phyloP scores from a whole-genome alignment of 169 alveolate species.

The Babesia divergens region DNA sequence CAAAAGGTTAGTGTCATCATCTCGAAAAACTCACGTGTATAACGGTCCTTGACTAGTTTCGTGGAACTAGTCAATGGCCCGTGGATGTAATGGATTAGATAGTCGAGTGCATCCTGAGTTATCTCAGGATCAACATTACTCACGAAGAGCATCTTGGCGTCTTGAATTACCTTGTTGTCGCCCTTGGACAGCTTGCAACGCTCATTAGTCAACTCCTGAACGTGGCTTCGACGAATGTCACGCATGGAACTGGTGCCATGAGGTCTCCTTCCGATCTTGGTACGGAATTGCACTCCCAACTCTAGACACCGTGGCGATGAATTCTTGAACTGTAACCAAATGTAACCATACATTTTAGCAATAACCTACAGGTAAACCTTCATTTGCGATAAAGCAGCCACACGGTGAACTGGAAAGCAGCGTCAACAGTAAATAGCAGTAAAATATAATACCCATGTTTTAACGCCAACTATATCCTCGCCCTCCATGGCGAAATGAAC shows the following conservation, averaged over 20 bases:
- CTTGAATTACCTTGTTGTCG: constrained; percentile 26
- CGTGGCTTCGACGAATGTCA: constrained; percentile 39
- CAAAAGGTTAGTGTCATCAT: background rate
- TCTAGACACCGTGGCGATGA: background rate
- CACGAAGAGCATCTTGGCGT: constrained; percentile 57
- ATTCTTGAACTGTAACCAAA: background rate
- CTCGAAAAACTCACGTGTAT: constrained; percentile 33
- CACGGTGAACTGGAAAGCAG: constrained; percentile 3
- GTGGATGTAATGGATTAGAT: constrained; percentile 53
- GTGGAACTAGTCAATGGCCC: constrained; percentile 58
- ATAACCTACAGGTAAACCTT: background rate
- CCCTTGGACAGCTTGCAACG: constrained; percentile 44
- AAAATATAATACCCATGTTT: constrained; percentile 4
- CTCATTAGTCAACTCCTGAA: constrained; percentile 57
- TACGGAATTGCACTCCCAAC: constrained; percentile 47
- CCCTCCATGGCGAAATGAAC: constrained; percentile 1
- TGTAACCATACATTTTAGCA: background rate
- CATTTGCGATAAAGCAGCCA: background rate
- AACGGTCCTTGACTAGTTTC: constrained; percentile 35
- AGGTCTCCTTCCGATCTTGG: constrained; percentile 55
- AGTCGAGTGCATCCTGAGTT: constrained; percentile 61
- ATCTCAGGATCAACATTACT: constrained; percentile 59
- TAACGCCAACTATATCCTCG: background rate
- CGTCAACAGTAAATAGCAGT: background rate
- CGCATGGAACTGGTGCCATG: constrained; percentile 52